phyloP scores from a whole-genome alignment of 192 early-diverging fungal genomes.

The Piromyces finnis region DNA sequence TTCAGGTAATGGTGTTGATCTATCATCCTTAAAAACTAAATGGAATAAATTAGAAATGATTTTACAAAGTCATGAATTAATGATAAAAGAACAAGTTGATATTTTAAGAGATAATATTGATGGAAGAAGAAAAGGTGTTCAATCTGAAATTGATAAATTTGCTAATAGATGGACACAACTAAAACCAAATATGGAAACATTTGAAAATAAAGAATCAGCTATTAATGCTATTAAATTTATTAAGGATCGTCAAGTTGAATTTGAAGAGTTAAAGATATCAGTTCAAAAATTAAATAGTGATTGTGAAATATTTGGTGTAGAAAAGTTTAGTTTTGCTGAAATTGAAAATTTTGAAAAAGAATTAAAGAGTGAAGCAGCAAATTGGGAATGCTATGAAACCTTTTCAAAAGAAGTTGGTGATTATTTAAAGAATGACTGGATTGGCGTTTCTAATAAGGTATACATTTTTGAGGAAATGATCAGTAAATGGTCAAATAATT shows the following conservation, averaged over 20 bases:
- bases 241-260: constrained; percentile 17
- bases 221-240: constrained; percentile 16
- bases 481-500: constrained; percentile 14
- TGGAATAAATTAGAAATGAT: constrained; percentile 35
- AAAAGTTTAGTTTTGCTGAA: constrained; percentile 10
- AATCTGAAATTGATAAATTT: constrained; percentile 25
- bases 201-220: neutral
- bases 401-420: constrained; percentile 8
- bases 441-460: constrained; percentile 19
- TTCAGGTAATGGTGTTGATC: constrained; percentile 19
- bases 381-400: constrained; percentile 17
- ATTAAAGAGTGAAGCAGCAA: constrained; percentile 8
- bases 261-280: constrained; percentile 15
- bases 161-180: constrained; percentile 24
- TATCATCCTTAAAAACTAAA: constrained; percentile 15
- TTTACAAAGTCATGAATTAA: constrained; percentile 36
- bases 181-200: constrained; percentile 17
- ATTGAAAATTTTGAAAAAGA: constrained; percentile 11
- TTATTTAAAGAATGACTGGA: constrained; percentile 26
- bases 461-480: constrained; percentile 24
- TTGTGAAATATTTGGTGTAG: constrained; percentile 23
- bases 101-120: constrained; percentile 24
- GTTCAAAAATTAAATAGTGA: constrained; percentile 17
- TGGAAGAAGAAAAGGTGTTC: constrained; percentile 11
- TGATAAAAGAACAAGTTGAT: constrained; percentile 39